Conservation (phyloP, 805 yeast genomes). For the Suhomyces kilbournensis region DNA sequence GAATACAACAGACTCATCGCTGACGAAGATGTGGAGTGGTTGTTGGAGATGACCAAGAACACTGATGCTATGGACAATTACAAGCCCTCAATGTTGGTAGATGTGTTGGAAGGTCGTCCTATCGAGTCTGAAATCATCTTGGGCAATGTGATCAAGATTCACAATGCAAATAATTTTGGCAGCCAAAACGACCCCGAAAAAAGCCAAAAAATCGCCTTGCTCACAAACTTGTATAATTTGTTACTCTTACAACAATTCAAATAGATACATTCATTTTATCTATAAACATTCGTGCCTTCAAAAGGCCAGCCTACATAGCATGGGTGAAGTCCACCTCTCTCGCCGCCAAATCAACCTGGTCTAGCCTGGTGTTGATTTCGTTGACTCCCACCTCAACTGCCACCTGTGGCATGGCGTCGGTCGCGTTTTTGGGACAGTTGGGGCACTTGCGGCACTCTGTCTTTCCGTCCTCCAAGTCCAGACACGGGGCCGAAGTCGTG, state of each 20-base stretch:
- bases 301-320: neutral
- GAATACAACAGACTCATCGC: conserved; percentile 2
- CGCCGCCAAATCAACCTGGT: neutral
- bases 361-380: conserved; percentile 5
- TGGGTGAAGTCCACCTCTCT: conserved; percentile 1
- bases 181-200: conserved; percentile 1
- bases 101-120: conserved; percentile 59
- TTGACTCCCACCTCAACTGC: conserved; percentile 8
- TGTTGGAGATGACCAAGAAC: conserved; percentile 13
- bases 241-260: conserved; percentile 2
- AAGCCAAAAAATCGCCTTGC: conserved; percentile 10
- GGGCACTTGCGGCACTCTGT: conserved; percentile 28
- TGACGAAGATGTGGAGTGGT: conserved; percentile 9
- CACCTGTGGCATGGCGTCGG: conserved; percentile 8
- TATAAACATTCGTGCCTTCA: neutral
- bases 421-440: conserved; percentile 20
- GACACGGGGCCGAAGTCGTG: conserved; percentile 4
- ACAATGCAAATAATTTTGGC: conserved; percentile 3
- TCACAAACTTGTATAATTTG: conserved; percentile 10
- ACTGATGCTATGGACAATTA: conserved; percentile 55
- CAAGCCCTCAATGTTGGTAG: conserved; percentile 74
- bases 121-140: conserved; percentile 71
- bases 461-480: conserved; percentile 17
- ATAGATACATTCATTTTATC: neutral
- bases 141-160: conserved; percentile 42